A percentile compares a stretch with the other conserved stretches of the same genome.
Conservation (phyloP, 345 rosid genomes). For the Camelina laxa region DNA sequence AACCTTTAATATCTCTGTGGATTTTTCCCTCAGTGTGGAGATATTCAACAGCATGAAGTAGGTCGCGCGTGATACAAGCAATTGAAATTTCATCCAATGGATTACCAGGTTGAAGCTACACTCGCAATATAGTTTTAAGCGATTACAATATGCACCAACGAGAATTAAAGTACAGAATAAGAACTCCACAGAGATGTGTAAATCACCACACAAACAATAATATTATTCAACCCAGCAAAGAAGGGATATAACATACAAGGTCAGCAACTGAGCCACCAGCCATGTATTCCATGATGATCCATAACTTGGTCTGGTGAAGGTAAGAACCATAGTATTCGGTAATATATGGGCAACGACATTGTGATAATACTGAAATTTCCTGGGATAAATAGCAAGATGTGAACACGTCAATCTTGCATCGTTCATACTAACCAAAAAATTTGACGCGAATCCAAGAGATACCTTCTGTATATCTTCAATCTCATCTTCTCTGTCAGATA, state of each 20-base stretch:
- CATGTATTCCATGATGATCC: constrained; percentile 99
- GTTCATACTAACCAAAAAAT: constrained; percentile 7
- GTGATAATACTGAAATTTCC: constrained; percentile 97
- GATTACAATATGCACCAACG: constrained; percentile 24
- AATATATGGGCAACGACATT: constrained; percentile 94
- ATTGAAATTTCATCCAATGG: constrained; percentile 95
- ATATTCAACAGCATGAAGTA: constrained; percentile 97
- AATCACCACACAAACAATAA: constrained; percentile 16
- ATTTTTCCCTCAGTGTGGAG: constrained; percentile 94
- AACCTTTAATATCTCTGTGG: constrained; percentile 99
- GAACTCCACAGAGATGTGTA: constrained; percentile 17
- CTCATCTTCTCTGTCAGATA: constrained; percentile 86
- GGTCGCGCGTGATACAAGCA: constrained; percentile 87
- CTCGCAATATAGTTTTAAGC: constrained; percentile 20
- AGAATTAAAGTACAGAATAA: constrained; percentile 1
- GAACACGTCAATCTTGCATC: constrained; percentile 34
- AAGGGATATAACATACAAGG: constrained; percentile 73
- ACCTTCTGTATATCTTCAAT: constrained; percentile 99
- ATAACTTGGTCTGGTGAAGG: constrained; percentile 94
- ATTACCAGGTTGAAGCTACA: constrained; percentile 92
- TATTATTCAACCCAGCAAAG: constrained; percentile 26
- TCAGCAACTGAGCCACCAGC: constrained; percentile 99
- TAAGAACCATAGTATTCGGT: constrained; percentile 97
- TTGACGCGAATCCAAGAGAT: constrained; percentile 35
- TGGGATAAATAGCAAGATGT: constrained; percentile 47